Conservation (phyloP, 2,329 filamentous ascomycete genomes). For the Exophiala calicioides region DNA sequence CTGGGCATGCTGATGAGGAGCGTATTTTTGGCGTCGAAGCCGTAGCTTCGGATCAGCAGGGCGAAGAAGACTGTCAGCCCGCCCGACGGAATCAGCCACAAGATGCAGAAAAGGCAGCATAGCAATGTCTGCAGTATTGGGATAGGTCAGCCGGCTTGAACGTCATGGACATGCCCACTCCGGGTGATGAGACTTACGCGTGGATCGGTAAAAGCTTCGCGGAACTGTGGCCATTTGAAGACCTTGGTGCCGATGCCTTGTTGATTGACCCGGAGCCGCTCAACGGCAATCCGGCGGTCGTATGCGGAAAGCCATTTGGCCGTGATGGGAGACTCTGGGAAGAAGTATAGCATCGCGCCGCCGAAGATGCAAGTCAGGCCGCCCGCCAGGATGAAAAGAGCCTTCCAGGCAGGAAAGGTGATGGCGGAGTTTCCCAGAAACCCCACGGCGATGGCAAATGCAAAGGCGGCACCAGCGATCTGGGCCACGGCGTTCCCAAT, state of each 20-base stretch:
- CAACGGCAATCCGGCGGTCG: constrained; percentile 52
- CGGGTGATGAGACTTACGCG: constrained; percentile 61
- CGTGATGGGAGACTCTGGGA: constrained; percentile 53
- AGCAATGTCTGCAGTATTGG: constrained; percentile 5
- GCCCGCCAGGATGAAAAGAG: constrained; percentile 57
- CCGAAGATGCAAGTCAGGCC: constrained; percentile 33
- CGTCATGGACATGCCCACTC: constrained; percentile 57
- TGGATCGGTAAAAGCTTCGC: constrained; percentile 52
- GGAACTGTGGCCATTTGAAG: constrained; percentile 49
- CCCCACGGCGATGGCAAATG: constrained; percentile 43
- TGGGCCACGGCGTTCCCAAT: constrained; percentile 59
- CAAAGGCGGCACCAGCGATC: constrained; percentile 57
- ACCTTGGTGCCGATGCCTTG: constrained; percentile 57
- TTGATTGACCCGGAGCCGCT: constrained; percentile 53
- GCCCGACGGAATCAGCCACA: constrained; percentile 46
- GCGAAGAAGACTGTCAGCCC: constrained; percentile 61
- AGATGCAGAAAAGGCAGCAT: constrained; percentile 7
- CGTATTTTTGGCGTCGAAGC: constrained; percentile 56
- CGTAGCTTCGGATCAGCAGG: constrained; percentile 56
- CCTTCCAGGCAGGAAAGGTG: constrained; percentile 38
- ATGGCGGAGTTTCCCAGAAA: constrained; percentile 3
- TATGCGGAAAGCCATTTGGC: constrained; percentile 46
- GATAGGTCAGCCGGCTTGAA: constrained; percentile 48
- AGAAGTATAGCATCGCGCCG: constrained; percentile 33
- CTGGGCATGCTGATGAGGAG: constrained; percentile 56